A percentile compares a stretch with the other conserved stretches of the same genome.
Conservation (phyloP, 768 basidiomycete genomes). For the Lanmaoa pseudosensibilis region DNA sequence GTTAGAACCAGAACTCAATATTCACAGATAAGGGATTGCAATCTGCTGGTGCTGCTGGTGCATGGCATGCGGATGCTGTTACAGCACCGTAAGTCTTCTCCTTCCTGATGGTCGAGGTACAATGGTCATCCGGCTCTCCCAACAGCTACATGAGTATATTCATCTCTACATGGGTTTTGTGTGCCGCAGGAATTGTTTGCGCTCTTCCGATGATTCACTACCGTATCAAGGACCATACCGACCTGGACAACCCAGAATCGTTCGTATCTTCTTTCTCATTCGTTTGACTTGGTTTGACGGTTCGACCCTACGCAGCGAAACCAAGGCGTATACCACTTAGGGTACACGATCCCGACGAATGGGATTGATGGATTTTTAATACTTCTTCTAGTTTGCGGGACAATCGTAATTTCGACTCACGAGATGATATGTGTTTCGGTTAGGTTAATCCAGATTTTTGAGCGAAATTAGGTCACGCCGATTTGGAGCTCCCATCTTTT, state of each 20-base stretch:
- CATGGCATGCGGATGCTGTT: conserved; percentile 70
- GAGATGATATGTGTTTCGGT: neutral
- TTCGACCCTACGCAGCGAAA: conserved; percentile 12
- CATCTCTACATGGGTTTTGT: conserved; percentile 71
- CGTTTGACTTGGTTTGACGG: neutral
- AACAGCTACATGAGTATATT: conserved; percentile 66
- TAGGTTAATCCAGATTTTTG: neutral
- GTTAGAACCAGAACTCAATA: neutral
- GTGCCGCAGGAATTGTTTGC: conserved; percentile 61
- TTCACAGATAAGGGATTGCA: conserved; percentile 67
- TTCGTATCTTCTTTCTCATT: conserved; percentile 25
- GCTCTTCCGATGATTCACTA: conserved; percentile 75
- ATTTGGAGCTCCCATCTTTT: neutral
- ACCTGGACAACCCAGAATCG: conserved; percentile 52
- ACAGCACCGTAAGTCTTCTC: conserved; percentile 51
- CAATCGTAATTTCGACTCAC: neutral
- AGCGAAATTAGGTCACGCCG: neutral
- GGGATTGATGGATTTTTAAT: neutral
- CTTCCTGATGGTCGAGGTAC: neutral
- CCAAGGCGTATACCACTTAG: neutral
- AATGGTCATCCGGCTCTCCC: neutral
- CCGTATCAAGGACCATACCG: conserved; percentile 63
- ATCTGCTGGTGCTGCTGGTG: conserved; percentile 71
- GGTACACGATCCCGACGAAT: neutral
- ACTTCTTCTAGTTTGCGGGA: neutral